Conservation (phyloP, 2,329 filamentous ascomycete species). For the Aspergillus carbonarius region DNA sequence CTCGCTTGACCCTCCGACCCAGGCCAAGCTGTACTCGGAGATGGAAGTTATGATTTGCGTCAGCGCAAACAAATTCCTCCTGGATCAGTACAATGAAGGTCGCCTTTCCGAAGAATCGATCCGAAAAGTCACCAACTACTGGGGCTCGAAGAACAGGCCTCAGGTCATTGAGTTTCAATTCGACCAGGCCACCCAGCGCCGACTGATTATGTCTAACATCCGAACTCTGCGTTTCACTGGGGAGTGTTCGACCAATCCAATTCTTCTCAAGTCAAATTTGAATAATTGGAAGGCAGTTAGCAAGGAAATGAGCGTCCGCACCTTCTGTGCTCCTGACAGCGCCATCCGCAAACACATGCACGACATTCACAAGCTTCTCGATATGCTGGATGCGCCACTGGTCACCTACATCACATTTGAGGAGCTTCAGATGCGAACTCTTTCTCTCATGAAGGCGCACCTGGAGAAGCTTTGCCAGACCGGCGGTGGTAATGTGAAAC, state of each 20-base stretch:
- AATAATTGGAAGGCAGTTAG: constrained; percentile 50
- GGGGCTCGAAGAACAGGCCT: constrained; percentile 49
- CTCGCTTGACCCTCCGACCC: constrained; percentile 41
- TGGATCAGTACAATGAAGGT: constrained; percentile 41
- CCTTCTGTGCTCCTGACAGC: constrained; percentile 52
- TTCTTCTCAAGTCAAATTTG: constrained; percentile 48
- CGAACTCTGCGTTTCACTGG: constrained; percentile 49
- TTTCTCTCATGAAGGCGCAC: constrained; percentile 35
- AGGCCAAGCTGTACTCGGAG: constrained; percentile 47
- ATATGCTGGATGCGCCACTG: constrained; percentile 48
- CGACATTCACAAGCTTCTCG: constrained; percentile 50
- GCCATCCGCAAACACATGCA: constrained; percentile 51
- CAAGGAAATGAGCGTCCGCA: constrained; percentile 50
- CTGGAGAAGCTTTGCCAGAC: constrained; percentile 23
- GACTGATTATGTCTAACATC: constrained; percentile 49
- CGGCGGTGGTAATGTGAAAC: constrained; percentile 2
- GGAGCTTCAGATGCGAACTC: constrained; percentile 35
- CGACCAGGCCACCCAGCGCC: constrained; percentile 52
- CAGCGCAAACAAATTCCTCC: constrained; percentile 46
- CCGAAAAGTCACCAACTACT: constrained; percentile 37
- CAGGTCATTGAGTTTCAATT: constrained; percentile 54
- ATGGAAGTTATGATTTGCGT: constrained; percentile 48
- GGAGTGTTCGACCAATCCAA: constrained; percentile 38
- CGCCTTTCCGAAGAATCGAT: constrained; percentile 43
- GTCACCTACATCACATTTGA: constrained; percentile 42